Evolutionary conservation across 352 stramenopile species (phyloP).

Genomic region (Phytophthora sp.): DNA sequence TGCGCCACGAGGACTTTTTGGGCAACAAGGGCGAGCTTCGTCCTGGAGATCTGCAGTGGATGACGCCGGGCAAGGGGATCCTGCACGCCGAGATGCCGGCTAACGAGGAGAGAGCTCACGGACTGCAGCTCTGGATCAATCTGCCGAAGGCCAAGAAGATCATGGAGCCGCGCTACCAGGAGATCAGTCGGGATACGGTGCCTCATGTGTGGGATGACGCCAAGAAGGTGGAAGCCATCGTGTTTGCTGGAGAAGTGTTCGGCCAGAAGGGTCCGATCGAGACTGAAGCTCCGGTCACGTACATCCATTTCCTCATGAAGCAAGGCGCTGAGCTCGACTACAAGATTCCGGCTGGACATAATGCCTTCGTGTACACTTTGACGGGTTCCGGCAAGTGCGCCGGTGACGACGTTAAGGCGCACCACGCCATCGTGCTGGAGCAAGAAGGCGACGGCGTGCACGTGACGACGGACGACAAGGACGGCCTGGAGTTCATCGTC

Average conservation of each 20-base stretch:
- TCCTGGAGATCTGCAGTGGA: constrained; percentile 65
- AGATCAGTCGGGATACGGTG: constrained; percentile 46
- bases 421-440: constrained; percentile 58
- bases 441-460: constrained; percentile 53
- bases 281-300: constrained; percentile 53
- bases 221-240: constrained; percentile 51
- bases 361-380: constrained; percentile 50
- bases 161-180: constrained; percentile 59
- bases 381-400: constrained; percentile 34
- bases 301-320: constrained; percentile 62
- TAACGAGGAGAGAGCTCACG: constrained; percentile 39
- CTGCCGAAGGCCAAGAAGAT: constrained; percentile 51
- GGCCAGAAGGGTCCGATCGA: constrained; percentile 46
- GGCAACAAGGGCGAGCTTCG: constrained; percentile 58
- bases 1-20: constrained; percentile 88
- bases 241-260: constrained; percentile 61
- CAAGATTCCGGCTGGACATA: constrained; percentile 45
- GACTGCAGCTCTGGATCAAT: constrained; percentile 64
- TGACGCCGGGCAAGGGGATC: constrained; percentile 59
- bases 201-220: constrained; percentile 44
- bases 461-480: constrained; percentile 35
- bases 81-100: constrained; percentile 60
- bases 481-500: constrained; percentile 62
- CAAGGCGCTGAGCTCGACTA: constrained; percentile 42
- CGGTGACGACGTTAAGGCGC: constrained; percentile 29